Base-by-base conservation (phyloP, 148 eudicot genomes). In the Amaranthus cruentus region DNA sequence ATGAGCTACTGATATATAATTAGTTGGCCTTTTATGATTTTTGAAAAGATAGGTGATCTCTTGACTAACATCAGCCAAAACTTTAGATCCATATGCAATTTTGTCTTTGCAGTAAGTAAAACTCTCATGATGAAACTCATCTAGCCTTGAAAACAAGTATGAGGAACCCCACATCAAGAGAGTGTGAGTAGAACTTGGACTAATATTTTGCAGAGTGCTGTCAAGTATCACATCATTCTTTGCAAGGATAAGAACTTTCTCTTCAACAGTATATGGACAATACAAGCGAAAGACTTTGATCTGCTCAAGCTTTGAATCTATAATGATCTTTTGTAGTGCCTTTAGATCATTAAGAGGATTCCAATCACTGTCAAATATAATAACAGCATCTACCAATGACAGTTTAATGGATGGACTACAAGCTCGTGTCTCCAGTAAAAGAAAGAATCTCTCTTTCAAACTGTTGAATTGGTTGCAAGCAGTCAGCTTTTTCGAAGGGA, bases 121-220 rank as follows among this genome's bases (percentile, higher is more conserved):
- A 43, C 68, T 74, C 44, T 53, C 52, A 14, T 46, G 71, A 78
- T 83, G 89, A 74, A 83, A 88, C 58, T 80, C 82, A 73, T 88
- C 87, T 67, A 92, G 84, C 84, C 79, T 86, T 7, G 81, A 65
- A 67, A 90, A 88, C 73, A 85, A 75, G 79, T 79, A 75, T 38
- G 81, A 79, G n/a, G 96, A 88, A 62, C 93, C 93, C 96, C 93
- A 90, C 72, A 80, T 83, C 47, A 92, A 85, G 75, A 92, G 81
- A 66, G 10, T 55, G 38, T 92, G 93, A 66, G 86, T 83, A 68
- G 75, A 78, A 66, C 79, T 80, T 62, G 77, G 78, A 56, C 12
- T 80, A 9, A 83, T 70, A 55, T 71, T 52, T 9, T 81, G 76
- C 8, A 81, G 66, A 55, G 75, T 81, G 80, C 79, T 75, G 58